Base-by-base conservation (phyloP, 306 rosid genomes). In the Lupinus albus region DNA sequence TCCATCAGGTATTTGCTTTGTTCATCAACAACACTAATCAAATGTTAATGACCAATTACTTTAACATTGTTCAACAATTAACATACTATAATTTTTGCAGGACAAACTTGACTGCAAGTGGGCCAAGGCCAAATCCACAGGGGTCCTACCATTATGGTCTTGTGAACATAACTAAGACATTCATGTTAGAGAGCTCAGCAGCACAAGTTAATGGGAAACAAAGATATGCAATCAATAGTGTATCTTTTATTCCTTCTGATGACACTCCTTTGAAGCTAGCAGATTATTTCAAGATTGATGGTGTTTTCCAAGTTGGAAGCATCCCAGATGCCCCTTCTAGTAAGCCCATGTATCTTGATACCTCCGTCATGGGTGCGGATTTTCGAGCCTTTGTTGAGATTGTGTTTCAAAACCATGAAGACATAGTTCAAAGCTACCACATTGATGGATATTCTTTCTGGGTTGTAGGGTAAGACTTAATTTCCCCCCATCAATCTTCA, bases 71-170 rank as follows among this genome's bases (percentile, higher is more conserved):
- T 54, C 28, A 17, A 8, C 12, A 11, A 46, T 12, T 21, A 48
- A 9, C 4, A 0, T 68, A 0, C 60, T 61, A 18, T 16, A 55
- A 46, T 32, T 32, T 39, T 47, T 44, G n/a, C 71, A 93, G 98
- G 90, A 93, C 95, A 1, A 93, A 93, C 62, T 70, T 93, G 13
- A 89, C 91, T 6, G 98, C 98, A 0, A 93, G 97, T 80, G 98
- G 98, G 61, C 98, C 97, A 18, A 88, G 97, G 64, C 98, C 98
- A 13, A 93, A 93, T 52, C 98, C 98, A 11, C 97, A 93, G 48
- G 98, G 98, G 4, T 93, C 98, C 0, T 93, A 93, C 75, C 98
- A 93, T 72, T 93, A 93, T 58, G 98, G 98, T 62, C 64, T 75
- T 0, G 78, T 89, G 39, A 88, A 86, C 79, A 62, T 87, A 0